These are phyloP conservation scores for Juglanconis oblonga DNA, from an alignment of 2,329 filamentous ascomycete species.

Conservation along the genomic window DNA sequence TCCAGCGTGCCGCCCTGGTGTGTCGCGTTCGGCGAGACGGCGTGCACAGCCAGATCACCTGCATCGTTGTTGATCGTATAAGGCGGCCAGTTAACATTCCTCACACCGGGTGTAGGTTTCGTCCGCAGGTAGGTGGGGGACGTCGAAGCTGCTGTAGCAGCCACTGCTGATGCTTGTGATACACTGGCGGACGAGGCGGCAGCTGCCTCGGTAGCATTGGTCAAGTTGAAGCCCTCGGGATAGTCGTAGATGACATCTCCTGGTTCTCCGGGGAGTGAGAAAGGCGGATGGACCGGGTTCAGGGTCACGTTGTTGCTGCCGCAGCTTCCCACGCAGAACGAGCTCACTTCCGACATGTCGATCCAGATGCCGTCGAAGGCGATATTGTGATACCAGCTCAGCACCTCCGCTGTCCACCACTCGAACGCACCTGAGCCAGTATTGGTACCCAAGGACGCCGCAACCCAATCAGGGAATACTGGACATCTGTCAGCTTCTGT, in stretches of 20 bases:
- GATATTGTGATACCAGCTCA: slow-evolving; percentile 50
- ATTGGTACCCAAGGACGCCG: slow-evolving; percentile 41
- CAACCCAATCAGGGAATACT: slow-evolving; percentile 70
- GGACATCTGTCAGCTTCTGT: no score
- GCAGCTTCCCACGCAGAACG: slow-evolving; percentile 70
- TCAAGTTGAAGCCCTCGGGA: slow-evolving; percentile 67
- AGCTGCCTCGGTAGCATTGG: slow-evolving; percentile 65
- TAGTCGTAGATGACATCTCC: slow-evolving; percentile 59
- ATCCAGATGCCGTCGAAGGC: slow-evolving; percentile 55
- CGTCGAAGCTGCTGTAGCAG: slow-evolving; percentile 21
- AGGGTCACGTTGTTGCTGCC: slow-evolving; percentile 61
- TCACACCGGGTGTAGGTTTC: slow-evolving; percentile 58
- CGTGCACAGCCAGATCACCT: slow-evolving; percentile 69
- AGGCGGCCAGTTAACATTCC: slow-evolving; percentile 70
- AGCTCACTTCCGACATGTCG: slow-evolving; percentile 58
- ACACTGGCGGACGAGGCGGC: slow-evolving; percentile 51
- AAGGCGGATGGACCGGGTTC: slow-evolving; percentile 68
- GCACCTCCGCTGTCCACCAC: slow-evolving; percentile 68
- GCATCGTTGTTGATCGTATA: slow-evolving; percentile 74
- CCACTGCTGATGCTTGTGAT: slow-evolving; percentile 32
- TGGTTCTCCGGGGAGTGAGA: slow-evolving; percentile 62
- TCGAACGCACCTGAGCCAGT: slow-evolving; percentile 61
- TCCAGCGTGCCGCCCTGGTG: slow-evolving; percentile 70
- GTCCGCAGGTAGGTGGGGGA: slow-evolving; percentile 52
- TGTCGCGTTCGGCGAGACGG: slow-evolving; percentile 73